phyloP scores from a whole-genome alignment of 2,329 filamentous ascomycete genomes.

The Chaetothyriales sp. region DNA sequence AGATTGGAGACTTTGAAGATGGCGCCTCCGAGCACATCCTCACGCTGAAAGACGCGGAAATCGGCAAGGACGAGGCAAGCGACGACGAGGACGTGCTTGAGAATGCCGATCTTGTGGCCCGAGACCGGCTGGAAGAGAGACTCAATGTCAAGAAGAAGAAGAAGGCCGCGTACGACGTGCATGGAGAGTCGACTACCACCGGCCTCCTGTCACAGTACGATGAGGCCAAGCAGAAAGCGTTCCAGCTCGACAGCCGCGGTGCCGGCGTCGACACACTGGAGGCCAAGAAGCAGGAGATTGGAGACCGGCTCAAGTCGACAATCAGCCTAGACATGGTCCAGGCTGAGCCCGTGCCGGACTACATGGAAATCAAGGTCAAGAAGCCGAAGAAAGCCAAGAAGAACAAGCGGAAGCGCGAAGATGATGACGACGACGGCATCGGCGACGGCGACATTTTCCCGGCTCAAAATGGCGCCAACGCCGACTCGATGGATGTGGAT shows the following conservation, averaged over 20 bases:
- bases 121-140: slow-evolving; percentile 43
- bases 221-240: slow-evolving; percentile 79
- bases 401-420: slow-evolving; percentile 58
- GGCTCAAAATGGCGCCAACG: slow-evolving; percentile 23
- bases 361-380: slow-evolving; percentile 84
- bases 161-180: slow-evolving; percentile 75
- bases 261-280: slow-evolving; percentile 52
- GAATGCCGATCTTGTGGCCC: slow-evolving; percentile 29
- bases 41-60: slow-evolving; percentile 84
- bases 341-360: slow-evolving; percentile 65
- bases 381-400: slow-evolving; percentile 81
- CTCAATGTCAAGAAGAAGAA: slow-evolving; percentile 88
- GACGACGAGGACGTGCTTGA: slow-evolving; percentile 77
- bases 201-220: slow-evolving; percentile 84
- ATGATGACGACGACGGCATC: slow-evolving; percentile 42
- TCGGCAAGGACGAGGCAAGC: slow-evolving; percentile 50
- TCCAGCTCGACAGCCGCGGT: slow-evolving; percentile 71
- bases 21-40: slow-evolving; percentile 57
- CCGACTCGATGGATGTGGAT: slow-evolving; percentile 65
- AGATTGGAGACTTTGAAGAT: slow-evolving; percentile 66
- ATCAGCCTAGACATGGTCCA: slow-evolving; percentile 64
- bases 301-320: slow-evolving; percentile 51
- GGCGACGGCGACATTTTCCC: slow-evolving; percentile 41
- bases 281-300: slow-evolving; percentile 38
- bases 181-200: slow-evolving; percentile 49